Base-by-base conservation (phyloP, 2,329 filamentous ascomycete species). In the Epichloe festucae region DNA sequence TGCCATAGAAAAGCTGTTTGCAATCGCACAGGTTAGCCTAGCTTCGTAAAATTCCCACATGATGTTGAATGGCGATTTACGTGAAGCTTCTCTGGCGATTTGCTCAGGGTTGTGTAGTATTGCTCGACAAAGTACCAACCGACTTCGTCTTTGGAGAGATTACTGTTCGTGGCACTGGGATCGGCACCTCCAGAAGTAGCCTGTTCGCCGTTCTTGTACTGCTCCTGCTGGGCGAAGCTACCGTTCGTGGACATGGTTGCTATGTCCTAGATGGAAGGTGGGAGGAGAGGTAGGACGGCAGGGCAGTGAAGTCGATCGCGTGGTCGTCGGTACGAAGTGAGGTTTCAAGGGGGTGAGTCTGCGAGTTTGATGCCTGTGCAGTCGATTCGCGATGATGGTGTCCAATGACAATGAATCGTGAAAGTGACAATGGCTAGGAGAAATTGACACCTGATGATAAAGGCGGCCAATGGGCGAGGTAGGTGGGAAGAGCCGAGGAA, bases 111-210 rank as follows among this genome's bases (percentile, higher is more conserved):
- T 61, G 88, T 97, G 74, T 98, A 98, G 77, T 96, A 98, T 71
- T 95, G 89, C 79, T 97, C 90, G 53, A 98, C 93, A 62, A 98
- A 98, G 74, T 91, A 97, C 93, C 93, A 98, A 70, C 89, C 93
- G 60, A 98, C 89, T 74, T 97, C 89, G 68, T 95, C 89, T 75
- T 95, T 96, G 62, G 77, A 75, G 41, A 81, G 71, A 60, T 78
- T 74, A 64, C 65, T 72, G 61, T 67, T 71, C 52, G 63, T 58
- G 56, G 62, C 60, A 55, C 63, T 58, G 54, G 65, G 57, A 44
- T 66, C 61, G 54, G 65, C 60, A 52, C 66, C 66, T 54, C 63
- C 61, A 47, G 67, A 54, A 50, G 65, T 59, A 53, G 67, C 60
- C 60, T 71, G 69, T 54, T 73, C 70, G 57, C 62, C 54, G 55